Base-by-base conservation (phyloP, 495 filamentous ascomycete genomes). In the Penicillium coprophilum region DNA sequence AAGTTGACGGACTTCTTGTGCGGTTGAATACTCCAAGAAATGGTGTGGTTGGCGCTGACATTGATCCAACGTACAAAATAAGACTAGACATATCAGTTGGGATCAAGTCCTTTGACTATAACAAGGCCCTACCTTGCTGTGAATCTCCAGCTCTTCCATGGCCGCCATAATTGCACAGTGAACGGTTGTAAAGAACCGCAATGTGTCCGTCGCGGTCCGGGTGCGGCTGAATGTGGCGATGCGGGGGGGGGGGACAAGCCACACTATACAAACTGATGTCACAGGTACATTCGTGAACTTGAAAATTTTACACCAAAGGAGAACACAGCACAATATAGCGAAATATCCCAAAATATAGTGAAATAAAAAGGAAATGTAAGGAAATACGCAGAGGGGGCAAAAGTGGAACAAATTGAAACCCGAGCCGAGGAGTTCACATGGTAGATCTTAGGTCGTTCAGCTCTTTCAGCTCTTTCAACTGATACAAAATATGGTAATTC, bases 1-100 rank as follows among this genome's bases (percentile, higher is more conserved):
- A 97, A 96, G 73, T 97, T 96, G 70, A 98, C 86, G 23, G 92
- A 96, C 72, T 96, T 96, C 78, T 93, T 96, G 67, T 97, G 91
- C 7, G 94, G 95, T 63, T 97, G 90, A 23, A 97, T 85, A 67
- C 90, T 96, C 94, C 94, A 98, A 6, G 92, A 96, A 64, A 98
- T 94, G 57, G 94, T 96, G 68, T 96, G 87, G 46, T 85, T 86
- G 55, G 86, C 86, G 46, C 90, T 85, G 54, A 97, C 93, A 64
- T 89, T 85, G 59, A 97, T 88, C 95, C 95, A 98, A 63, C 94
- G 91, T 41, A 97, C 89, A 61, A 98, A 90, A 73, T 98, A 97
- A 39, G 91, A 95, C 94, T 98, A 62, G 10, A 38, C 6, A 20
- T 17, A n/a, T 55, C 17, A 54, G 41, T 44, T 30, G 17, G 32